Evolutionary conservation across 371 early-diverging fungal species (phyloP), one percentile per base, ranked within the genome.

Genomic region (Circinella umbellata): DNA sequence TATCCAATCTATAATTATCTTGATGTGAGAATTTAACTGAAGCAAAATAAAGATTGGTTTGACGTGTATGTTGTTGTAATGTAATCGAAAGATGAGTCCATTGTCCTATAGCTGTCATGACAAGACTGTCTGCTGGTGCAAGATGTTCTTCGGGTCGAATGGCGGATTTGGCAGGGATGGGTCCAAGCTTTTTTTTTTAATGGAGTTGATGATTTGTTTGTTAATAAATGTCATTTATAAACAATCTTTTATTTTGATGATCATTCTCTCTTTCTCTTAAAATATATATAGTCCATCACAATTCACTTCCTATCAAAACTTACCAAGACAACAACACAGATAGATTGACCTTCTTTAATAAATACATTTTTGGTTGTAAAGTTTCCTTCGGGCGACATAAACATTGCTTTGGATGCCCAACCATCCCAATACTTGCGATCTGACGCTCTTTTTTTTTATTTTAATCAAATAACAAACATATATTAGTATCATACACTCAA

Each of bases 341-440:
- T 64, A 34, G 76, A 69, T 17, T 77, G 75, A 0, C 75, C 76
- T 67, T 77, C 63, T 8, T 64, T 57, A 17, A 76, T 72, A 61
- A 74, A 71, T 3, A 77, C 75, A 59, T 79, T 70, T 15, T 76
- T 70, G 20, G 70, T 66, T 3, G 78, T 82, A 51, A 77, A 77
- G 48, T 72, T 77, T 36, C 80, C 82, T 38, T 82, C 80, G 27
- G 64, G 46, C 20, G 71, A 70, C 62, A 82, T 65, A 60, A 82
- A 77, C 77, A 82, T 77, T 27, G 75, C 54, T 64, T 82, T 82
- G 49, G 74, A 72, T 14, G 64, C 53, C 76, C 77, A 76, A 36
- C 82, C 80, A 72, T 79, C 78, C 82, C 82, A 82, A 55, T 79
- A 73, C 15, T 72, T 66, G 62, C 79, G 72, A 63, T 79, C 79